A percentile compares a stretch with the other conserved stretches of the same genome.
These are phyloP conservation scores for Fusarium sp. DNA, from an alignment of 2,329 filamentous ascomycete species.

Conservation along the genomic window DNA sequence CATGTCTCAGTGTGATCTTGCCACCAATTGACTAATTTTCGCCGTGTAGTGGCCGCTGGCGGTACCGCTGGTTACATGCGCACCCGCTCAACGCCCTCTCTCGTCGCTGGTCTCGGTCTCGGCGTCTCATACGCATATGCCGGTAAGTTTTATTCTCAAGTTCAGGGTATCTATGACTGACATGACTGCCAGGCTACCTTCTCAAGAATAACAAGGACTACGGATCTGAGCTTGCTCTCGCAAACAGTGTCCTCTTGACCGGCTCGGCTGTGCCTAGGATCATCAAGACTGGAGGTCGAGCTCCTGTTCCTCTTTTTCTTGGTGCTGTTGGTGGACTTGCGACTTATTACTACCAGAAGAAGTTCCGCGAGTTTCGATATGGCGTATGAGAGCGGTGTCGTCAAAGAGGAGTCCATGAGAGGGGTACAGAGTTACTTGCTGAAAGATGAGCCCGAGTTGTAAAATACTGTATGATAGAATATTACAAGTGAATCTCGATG, in stretches of 20 bases:
- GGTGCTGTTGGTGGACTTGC: constrained; percentile 50
- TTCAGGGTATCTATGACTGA: not conserved
- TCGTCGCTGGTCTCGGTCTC: constrained; percentile 41
- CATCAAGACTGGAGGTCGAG: constrained; percentile 52
- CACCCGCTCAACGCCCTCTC: constrained; percentile 43
- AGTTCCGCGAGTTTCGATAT: constrained; percentile 54
- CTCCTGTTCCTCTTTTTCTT: constrained; percentile 51
- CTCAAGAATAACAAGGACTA: constrained; percentile 57
- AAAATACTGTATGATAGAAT: not conserved
- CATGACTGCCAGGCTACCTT: constrained; percentile 50
- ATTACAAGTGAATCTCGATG: not conserved
- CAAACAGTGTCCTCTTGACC: constrained; percentile 52
- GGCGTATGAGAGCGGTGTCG: constrained; percentile 46
- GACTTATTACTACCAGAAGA: constrained; percentile 56
- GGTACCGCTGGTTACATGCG: constrained; percentile 42
- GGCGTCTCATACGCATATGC: constrained; percentile 43
- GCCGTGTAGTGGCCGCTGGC: constrained; percentile 36
- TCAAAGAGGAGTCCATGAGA: accelerated
- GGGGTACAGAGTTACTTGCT: accelerated
- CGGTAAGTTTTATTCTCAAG: constrained; percentile 11
- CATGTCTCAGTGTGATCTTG: accelerated
- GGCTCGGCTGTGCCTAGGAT: constrained; percentile 53
- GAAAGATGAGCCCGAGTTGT: not conserved
- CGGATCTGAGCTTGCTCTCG: constrained; percentile 54
- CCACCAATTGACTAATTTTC: not conserved